A percentile compares a stretch with the other conserved stretches of the same genome.
Conservation (phyloP, 2,329 filamentous ascomycete genomes). For the Penicillium carneum region DNA sequence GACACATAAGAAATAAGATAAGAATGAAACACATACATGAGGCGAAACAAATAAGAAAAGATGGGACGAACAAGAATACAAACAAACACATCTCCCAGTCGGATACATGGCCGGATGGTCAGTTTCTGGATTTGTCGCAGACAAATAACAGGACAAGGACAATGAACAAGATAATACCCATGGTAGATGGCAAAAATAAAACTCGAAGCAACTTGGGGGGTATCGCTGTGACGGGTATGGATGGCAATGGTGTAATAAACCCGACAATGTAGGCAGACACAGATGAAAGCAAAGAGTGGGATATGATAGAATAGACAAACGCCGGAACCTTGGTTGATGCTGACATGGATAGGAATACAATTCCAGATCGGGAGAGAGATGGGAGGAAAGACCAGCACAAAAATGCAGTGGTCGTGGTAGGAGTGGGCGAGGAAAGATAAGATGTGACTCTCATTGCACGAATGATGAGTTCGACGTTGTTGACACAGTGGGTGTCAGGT, state of each 20-base stretch:
- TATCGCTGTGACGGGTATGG: constrained; percentile 36
- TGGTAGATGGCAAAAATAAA: constrained; percentile 17
- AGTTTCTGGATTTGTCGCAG: neutral
- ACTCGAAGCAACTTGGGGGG: constrained; percentile 27
- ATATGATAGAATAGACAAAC: constrained; percentile 23
- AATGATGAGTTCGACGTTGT: constrained; percentile 48
- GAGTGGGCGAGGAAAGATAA: neutral
- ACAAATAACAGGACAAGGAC: constrained; percentile 4
- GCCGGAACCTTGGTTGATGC: constrained; percentile 21
- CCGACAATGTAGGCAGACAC: constrained; percentile 24
- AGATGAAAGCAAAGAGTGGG: constrained; percentile 28
- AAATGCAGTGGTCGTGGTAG: constrained; percentile 13
- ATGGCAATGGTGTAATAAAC: constrained; percentile 30
- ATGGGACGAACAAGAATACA: neutral
- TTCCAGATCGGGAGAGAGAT: neutral
- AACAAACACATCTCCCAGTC: constrained; percentile 7
- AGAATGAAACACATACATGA: constrained; percentile 15
- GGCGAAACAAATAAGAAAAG: neutral
- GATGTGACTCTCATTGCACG: constrained; percentile 25
- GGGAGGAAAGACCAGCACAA: constrained; percentile 4
- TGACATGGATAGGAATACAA: constrained; percentile 7
- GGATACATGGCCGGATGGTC: constrained; percentile 11
- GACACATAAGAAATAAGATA: constrained; percentile 20
- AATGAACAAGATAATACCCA: constrained; percentile 14
- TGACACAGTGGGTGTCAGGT: constrained; percentile 47